Conservation (phyloP, 177 flowering plant genomes). For the Telopea speciosissima region DNA sequence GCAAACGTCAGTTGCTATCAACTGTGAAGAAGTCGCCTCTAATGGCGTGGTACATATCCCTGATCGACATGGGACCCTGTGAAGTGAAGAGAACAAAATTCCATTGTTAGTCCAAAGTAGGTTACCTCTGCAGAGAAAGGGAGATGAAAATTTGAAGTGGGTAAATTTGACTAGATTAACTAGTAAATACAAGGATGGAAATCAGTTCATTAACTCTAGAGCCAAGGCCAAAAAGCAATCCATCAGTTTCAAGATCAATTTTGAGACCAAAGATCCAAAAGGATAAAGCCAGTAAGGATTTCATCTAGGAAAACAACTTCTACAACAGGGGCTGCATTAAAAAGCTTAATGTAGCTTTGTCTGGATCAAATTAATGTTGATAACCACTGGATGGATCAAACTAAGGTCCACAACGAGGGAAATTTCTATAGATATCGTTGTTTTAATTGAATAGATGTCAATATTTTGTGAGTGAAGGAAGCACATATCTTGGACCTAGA, state of each 20-base stretch:
- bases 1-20: slow-evolving; percentile 50
- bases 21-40: slow-evolving; percentile 61
- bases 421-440: neutral
- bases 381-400: neutral
- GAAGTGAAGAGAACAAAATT: neutral
- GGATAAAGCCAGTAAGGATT: neutral
- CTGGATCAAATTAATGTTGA: neutral
- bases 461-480: neutral
- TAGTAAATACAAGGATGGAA: neutral
- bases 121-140: neutral
- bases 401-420: neutral
- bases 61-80: slow-evolving; percentile 62
- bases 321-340: neutral
- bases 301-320: neutral
- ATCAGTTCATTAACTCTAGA: neutral
- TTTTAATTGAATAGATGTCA: no score
- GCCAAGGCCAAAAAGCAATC: neutral
- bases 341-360: neutral
- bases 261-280: neutral
- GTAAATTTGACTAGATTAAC: neutral
- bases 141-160: neutral
- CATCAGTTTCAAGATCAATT: neutral
- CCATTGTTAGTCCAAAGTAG: neutral
- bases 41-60: slow-evolving; percentile 67
- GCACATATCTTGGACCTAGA: slow-evolving; percentile 1